Base-by-base conservation (phyloP, 306 rosid species). In the Trifolium pratense region DNA sequence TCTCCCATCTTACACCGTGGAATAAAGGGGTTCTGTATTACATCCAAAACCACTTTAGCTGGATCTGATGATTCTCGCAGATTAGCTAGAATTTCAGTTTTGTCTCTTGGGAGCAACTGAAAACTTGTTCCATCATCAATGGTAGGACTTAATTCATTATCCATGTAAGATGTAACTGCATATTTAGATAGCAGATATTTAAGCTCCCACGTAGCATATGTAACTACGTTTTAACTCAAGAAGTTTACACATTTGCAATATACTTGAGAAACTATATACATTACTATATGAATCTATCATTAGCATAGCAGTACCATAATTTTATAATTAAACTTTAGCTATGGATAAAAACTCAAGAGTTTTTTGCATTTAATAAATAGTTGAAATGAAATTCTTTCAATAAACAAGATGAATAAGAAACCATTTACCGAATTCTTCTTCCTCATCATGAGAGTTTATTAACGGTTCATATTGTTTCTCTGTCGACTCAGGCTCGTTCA, bases 21-120 rank as follows among this genome's bases (percentile, higher is more conserved):
- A 61, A 73, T 9, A 31, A 84, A 48, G 17, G 66, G 16, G 16
- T 71, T 55, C 77, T 37, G 77, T 43, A 91, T 82, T 40, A 72
- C 20, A 75, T 83, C 84, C 79, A 88, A 63, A 25, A 77, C 80
- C 68, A 80, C 62, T 64, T 84, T 75, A 46, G 89, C 78, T 7
- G 87, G 90, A 52, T 89, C 86, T 34, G 74, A 49, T 49, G 18
- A 10, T 51, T n/a, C 63, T 51, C 1, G 12, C 20, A 69, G 74
- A 31, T 51, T 20, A 52, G 9, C 62, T 34, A 17, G 13, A 69
- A 51, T 3, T 8, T 32, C 48, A 4, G 49, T 12, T 34, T 51
- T 6, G 7, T 51, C 34, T 12, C 18, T 11, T 7, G 32, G 14
- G 11, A 51, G 29, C 62, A 69, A 32, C 62, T 49, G 46, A 7